A percentile compares a stretch with the other conserved stretches of the same genome.
Conservation (phyloP, 2,329 filamentous ascomycete genomes). For the Fusarium goolgardi region DNA sequence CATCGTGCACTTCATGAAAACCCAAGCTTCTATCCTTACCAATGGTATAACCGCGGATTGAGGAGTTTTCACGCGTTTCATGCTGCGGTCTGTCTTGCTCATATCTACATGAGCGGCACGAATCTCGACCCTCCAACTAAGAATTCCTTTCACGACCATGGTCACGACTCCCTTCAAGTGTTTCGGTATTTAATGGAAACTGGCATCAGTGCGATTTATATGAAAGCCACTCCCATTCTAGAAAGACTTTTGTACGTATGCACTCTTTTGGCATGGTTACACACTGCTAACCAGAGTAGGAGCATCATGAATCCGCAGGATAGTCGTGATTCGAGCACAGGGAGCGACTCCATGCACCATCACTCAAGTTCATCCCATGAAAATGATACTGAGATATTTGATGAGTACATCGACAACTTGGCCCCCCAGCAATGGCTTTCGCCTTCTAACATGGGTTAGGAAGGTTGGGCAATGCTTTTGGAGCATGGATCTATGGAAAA, state of each 20-base stretch:
- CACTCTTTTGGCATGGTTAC: background rate
- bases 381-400: background rate
- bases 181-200: background rate
- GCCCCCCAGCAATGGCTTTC: conserved; percentile 31
- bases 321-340: background rate
- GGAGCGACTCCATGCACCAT: background rate
- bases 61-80: conserved; percentile 33
- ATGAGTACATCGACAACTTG: conserved; percentile 11
- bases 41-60: conserved; percentile 30
- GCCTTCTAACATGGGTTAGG: conserved; percentile 24
- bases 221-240: background rate
- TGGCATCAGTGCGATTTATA: background rate
- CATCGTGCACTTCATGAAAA: conserved; percentile 2
- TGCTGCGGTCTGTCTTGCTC: conserved; percentile 15
- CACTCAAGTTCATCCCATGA: background rate
- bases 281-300: background rate
- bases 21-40: conserved; percentile 16
- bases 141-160: background rate
- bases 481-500: background rate
- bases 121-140: background rate
- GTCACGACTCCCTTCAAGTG: background rate
- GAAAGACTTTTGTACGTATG: conserved; percentile 1
- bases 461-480: conserved; percentile 19
- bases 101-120: conserved; percentile 2
- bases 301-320: background rate